Percentiles rank a stretch among this genome's conserved stretches.
phyloP scores from a whole-genome alignment of 192 early-diverging fungal species.

The Borealophlyctis nickersoniae region DNA sequence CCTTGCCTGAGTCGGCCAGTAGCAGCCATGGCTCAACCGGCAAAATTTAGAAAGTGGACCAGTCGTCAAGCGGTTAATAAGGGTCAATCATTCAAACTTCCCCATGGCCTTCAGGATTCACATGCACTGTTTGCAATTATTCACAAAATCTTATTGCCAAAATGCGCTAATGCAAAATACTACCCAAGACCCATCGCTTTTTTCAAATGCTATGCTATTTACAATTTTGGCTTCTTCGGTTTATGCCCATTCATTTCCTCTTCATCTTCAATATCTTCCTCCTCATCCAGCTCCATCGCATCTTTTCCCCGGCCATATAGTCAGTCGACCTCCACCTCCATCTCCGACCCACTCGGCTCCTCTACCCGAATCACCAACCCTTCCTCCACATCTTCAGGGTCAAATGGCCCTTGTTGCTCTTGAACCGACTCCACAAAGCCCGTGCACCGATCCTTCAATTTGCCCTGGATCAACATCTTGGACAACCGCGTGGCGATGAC shows the following conservation, averaged over 20 bases:
- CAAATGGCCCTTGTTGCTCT: background rate
- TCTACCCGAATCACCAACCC: constrained; percentile 8
- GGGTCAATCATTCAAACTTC: no score
- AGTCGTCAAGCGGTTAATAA: no score
- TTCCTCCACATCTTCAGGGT: constrained; percentile 11
- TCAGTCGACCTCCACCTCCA: constrained; percentile 17
- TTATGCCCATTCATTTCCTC: background rate
- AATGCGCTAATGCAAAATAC: no score
- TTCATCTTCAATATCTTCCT: background rate
- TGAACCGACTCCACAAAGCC: constrained; percentile 23
- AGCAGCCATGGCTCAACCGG: no score
- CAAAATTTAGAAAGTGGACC: no score
- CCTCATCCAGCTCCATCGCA: background rate
- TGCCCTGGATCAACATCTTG: constrained; percentile 63
- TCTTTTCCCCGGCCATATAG: constrained; percentile 3
- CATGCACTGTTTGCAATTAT: no score
- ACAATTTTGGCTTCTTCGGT: background rate
- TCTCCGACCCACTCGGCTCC: background rate
- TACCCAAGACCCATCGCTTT: no score
- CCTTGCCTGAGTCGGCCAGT: no score
- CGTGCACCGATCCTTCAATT: constrained; percentile 49
- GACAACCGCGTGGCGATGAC: constrained; percentile 79
- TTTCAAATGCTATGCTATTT: background rate
- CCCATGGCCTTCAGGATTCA: no score
- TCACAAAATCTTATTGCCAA: no score